Evolutionary conservation across 2,329 filamentous ascomycete species (phyloP), one percentile per base, ranked within the genome.

Genomic region (Colletotrichum tropicicola): DNA sequence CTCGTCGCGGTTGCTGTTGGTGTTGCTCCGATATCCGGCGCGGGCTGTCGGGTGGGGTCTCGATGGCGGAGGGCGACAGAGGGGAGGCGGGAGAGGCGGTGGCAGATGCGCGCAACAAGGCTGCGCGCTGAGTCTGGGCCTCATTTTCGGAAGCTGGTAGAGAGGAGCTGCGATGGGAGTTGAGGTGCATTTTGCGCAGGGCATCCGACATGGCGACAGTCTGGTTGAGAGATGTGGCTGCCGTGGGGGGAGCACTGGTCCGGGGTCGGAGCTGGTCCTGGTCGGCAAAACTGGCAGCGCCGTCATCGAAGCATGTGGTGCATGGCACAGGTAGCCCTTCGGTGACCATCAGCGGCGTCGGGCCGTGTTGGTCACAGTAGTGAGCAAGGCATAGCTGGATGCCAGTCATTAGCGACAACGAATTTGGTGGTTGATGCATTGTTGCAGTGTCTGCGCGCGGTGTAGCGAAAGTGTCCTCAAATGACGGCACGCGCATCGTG

Each of bases 311-410:
- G 73, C 89, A 91, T 70, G 83, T 80, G 61, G 80, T 80, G 72
- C 89, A 91, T 49, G 85, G 82, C 12, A 87, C 85, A 2, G 87
- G 86, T 13, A 90, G 77, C 51, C 88, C 88, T 74, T 91, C 88
- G 35, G 89, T 91, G 71, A 91, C 89, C 86, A 91, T 90, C 63
- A 91, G 77, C 52, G 89, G 89, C 48, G 89, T 91, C 51, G 89
- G 89, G 67, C 89, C 89, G 78, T 91, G 89, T 68, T 87, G 82
- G 75, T 91, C 89, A 82, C 89, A 91, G 74, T 91, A 91, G 75
- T 91, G 89, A 71, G 89, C 89, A 71, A 91, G 83, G 75, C 88
- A 90, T 73, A 91, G 79, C 89, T 91, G 85, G 63, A 87, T 48
- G 45, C 63, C 62, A 27, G 69, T 68, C 54, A 68, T 68, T 68